Evolutionary conservation across 2,329 filamentous ascomycete genomes (phyloP).

Genomic region (Plectosphaerella plurivora): DNA sequence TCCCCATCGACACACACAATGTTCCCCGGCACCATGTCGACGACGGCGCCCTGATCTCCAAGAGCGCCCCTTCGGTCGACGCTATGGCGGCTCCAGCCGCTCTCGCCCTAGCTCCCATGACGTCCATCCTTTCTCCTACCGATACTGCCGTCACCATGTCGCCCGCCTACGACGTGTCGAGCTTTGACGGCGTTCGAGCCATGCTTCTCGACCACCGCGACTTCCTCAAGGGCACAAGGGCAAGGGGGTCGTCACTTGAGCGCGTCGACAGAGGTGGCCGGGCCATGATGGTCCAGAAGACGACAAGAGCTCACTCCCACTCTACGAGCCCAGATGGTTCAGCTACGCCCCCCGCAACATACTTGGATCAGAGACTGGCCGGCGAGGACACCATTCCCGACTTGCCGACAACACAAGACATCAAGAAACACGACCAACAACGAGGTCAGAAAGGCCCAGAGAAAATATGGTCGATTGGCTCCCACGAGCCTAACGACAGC

Average conservation of each 20-base stretch:
- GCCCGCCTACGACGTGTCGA: conserved; percentile 24
- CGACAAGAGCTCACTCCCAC: conserved; percentile 14
- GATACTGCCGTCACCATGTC: conserved; percentile 23
- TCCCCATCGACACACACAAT: conserved; percentile 19
- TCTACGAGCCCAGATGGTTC: conserved; percentile 19
- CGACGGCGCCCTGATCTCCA: conserved; percentile 31
- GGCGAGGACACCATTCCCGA: conserved; percentile 16
- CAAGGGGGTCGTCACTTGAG: conserved; percentile 22
- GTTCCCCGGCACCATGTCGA: conserved; percentile 27
- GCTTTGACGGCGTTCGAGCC: conserved; percentile 27
- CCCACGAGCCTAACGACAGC: conserved; percentile 39
- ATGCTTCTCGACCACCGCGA: conserved; percentile 29
- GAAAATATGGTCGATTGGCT: conserved; percentile 61
- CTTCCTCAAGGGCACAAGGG: conserved; percentile 19
- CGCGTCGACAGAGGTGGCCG: conserved; percentile 29
- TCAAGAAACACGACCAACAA: conserved; percentile 36
- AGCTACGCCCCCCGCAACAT: conserved; percentile 12
- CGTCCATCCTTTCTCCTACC: conserved; percentile 13
- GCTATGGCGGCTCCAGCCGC: conserved; percentile 23
- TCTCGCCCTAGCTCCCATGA: conserved; percentile 18
- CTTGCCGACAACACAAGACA: conserved; percentile 23
- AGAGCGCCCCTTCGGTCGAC: conserved; percentile 21
- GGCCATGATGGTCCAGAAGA: conserved; percentile 12
- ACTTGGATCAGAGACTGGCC: conserved; percentile 11
- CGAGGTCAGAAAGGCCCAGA: conserved; percentile 39